Percentiles rank a stretch among this genome's conserved stretches.
These are phyloP conservation scores for Thelephora ganbajun DNA, from an alignment of 768 basidiomycete genomes.

Conservation along the genomic window DNA sequence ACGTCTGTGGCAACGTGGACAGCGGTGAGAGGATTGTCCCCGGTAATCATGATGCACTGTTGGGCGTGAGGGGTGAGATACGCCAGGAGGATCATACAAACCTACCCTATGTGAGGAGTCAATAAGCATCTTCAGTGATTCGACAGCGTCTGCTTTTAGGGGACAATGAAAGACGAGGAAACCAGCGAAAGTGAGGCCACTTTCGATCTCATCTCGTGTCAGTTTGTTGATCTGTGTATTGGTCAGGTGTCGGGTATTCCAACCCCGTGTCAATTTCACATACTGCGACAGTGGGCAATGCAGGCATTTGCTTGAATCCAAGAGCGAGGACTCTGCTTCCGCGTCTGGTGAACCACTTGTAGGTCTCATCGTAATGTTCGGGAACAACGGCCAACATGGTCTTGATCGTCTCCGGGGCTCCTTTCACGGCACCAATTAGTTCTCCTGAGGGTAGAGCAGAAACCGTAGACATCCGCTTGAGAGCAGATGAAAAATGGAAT, in stretches of 20 bases:
- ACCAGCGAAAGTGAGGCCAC: slow-evolving; percentile 70
- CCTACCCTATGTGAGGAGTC: slow-evolving; percentile 93
- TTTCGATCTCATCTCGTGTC: slow-evolving; percentile 71
- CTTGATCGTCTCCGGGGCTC: slow-evolving; percentile 95
- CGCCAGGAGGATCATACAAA: slow-evolving; percentile 3
- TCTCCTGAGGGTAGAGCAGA: slow-evolving; percentile 47
- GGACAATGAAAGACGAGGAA: slow-evolving; percentile 99
- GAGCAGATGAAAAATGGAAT: slow-evolving; percentile 94
- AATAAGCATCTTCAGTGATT: slow-evolving; percentile 82
- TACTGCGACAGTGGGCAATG: slow-evolving; percentile 59
- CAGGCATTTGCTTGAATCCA: slow-evolving; percentile 73
- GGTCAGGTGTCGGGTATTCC: not conserved
- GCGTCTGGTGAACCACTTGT: slow-evolving; percentile 85
- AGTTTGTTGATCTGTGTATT: slow-evolving; percentile 72
- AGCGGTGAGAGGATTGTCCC: slow-evolving; percentile 95
- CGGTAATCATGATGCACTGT: slow-evolving; percentile 98
- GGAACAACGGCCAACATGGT: slow-evolving; percentile 69
- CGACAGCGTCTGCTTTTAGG: slow-evolving; percentile 84
- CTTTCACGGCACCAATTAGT: slow-evolving; percentile 71
- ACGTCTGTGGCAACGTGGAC: slow-evolving; percentile 93
- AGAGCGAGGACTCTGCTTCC: slow-evolving; percentile 91
- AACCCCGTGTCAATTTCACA: slow-evolving; percentile 7
- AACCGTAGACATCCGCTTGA: slow-evolving; percentile 96
- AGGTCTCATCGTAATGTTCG: slow-evolving; percentile 79
- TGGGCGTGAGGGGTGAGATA: not conserved